Evolutionary conservation across 1,139 yeast species (phyloP).

Genomic region (Kluyveromyces sp.): DNA sequence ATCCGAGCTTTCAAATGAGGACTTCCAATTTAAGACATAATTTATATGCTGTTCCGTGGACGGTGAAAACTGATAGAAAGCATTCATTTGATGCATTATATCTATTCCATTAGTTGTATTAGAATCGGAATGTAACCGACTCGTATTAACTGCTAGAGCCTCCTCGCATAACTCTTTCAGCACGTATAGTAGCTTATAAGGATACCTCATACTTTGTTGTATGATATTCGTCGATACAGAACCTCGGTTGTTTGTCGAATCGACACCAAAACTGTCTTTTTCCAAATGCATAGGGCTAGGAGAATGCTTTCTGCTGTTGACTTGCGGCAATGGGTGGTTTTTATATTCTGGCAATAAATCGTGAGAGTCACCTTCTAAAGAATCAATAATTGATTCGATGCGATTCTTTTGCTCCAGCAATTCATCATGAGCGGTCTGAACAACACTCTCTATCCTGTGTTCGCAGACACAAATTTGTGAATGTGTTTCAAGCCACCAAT

Average conservation of each 20-base stretch:
- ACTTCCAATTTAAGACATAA: slow-evolving; percentile 45
- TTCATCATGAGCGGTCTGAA: slow-evolving; percentile 72
- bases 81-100: slow-evolving; percentile 18
- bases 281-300: background rate
- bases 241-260: slow-evolving; percentile 4
- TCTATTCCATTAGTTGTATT: slow-evolving; percentile 12
- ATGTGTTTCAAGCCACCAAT: slow-evolving; percentile 95
- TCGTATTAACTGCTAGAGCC: slow-evolving; percentile 64
- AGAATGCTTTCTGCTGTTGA: slow-evolving; percentile 16
- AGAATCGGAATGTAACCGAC: slow-evolving; percentile 23
- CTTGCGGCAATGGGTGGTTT: slow-evolving; percentile 47
- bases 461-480: slow-evolving; percentile 83
- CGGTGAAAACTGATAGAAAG: slow-evolving; percentile 52
- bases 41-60: slow-evolving; percentile 60
- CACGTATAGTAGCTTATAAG: slow-evolving; percentile 59
- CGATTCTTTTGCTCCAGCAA: slow-evolving; percentile 65
- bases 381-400: slow-evolving; percentile 28
- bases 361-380: slow-evolving; percentile 7
- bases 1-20: slow-evolving; percentile 38
- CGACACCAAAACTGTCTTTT: slow-evolving; percentile 18
- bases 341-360: slow-evolving; percentile 42
- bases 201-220: slow-evolving; percentile 43
- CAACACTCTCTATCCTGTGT: slow-evolving; percentile 72
- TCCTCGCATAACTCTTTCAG: slow-evolving; percentile 67
- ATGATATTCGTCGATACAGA: slow-evolving; percentile 22